Percentiles rank a stretch among this genome's conserved stretches.
phyloP scores from a whole-genome alignment of 2,329 filamentous ascomycete genomes.

The Cordyceps cateniannulata region DNA sequence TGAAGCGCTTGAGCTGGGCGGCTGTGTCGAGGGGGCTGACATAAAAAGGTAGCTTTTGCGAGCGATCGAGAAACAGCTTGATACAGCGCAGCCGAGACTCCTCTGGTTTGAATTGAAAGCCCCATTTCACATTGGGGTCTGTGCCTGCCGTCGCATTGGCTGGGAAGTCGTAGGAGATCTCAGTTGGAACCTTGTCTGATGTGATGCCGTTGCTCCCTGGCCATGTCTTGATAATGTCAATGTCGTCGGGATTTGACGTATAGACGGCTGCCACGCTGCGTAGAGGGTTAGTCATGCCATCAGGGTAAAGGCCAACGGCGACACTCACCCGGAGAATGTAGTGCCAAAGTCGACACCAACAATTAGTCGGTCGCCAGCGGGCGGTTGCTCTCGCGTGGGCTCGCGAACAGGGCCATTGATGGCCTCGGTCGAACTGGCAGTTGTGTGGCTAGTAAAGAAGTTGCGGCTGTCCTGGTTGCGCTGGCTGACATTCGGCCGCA shows the following conservation, averaged over 20 bases:
- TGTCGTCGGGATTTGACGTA: slow-evolving; percentile 68
- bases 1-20: slow-evolving; percentile 65
- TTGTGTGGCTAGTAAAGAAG: slow-evolving; percentile 50
- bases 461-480: slow-evolving; percentile 50
- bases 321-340: slow-evolving; percentile 68
- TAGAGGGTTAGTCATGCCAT: not conserved
- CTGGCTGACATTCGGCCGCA: slow-evolving; percentile 39
- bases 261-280: slow-evolving; percentile 61
- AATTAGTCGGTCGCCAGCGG: slow-evolving; percentile 58
- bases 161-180: slow-evolving; percentile 57
- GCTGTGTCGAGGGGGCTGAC: slow-evolving; percentile 72
- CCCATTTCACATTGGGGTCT: slow-evolving; percentile 60
- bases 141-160: slow-evolving; percentile 26
- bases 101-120: slow-evolving; percentile 75
- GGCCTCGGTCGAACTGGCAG: slow-evolving; percentile 52
- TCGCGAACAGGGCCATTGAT: slow-evolving; percentile 57
- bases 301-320: not conserved
- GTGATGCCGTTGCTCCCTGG: slow-evolving; percentile 79
- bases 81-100: slow-evolving; percentile 72
- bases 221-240: slow-evolving; percentile 82
- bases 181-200: slow-evolving; percentile 80
- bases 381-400: slow-evolving; percentile 43
- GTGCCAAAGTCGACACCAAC: slow-evolving; percentile 80
- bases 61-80: slow-evolving; percentile 76
- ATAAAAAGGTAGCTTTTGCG: slow-evolving; percentile 75